Evolutionary conservation across 768 basidiomycete species (phyloP).

Genomic region (Brasilioporus rufonigricans): DNA sequence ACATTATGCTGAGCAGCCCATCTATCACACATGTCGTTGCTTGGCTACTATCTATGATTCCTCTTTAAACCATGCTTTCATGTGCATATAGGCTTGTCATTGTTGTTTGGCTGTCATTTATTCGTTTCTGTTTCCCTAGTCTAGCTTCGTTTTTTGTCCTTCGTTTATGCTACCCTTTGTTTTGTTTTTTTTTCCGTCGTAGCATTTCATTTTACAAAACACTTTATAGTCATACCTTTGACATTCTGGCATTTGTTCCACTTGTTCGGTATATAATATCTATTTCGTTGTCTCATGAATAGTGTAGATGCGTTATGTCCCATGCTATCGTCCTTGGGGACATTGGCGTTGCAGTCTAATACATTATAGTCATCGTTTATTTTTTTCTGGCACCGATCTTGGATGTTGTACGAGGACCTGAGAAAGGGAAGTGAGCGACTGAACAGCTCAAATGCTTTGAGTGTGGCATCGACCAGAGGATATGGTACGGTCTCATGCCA

Average conservation of each 20-base stretch:
- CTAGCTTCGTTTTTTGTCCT: conserved; percentile 7
- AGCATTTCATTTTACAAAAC: conserved; percentile 16
- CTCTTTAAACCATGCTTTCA: conserved; percentile 23
- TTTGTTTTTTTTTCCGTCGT: conserved; percentile 9
- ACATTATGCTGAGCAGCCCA: conserved; percentile 22
- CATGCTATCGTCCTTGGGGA: not conserved
- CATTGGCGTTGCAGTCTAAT: conserved; percentile 27
- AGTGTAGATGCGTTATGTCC: conserved; percentile 27
- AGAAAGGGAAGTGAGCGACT: not conserved
- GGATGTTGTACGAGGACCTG: too few species aligned
- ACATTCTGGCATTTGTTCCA: conserved; percentile 22
- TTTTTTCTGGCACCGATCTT: not conserved
- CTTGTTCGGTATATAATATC: conserved; percentile 32
- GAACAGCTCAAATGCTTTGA: not conserved
- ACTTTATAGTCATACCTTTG: conserved; percentile 16
- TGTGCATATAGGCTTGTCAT: conserved; percentile 27
- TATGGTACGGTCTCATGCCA: not conserved
- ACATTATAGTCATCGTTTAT: conserved; percentile 37
- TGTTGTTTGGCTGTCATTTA: conserved; percentile 27
- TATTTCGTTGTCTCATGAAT: conserved; percentile 19
- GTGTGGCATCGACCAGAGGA: too few species aligned
- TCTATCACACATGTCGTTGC: conserved; percentile 22
- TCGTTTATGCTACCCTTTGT: conserved; percentile 3
- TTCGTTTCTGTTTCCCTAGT: conserved; percentile 17
- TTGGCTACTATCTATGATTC: conserved; percentile 30